Conservation (phyloP, 805 yeast species). For the Hanseniaspora meyeri region DNA sequence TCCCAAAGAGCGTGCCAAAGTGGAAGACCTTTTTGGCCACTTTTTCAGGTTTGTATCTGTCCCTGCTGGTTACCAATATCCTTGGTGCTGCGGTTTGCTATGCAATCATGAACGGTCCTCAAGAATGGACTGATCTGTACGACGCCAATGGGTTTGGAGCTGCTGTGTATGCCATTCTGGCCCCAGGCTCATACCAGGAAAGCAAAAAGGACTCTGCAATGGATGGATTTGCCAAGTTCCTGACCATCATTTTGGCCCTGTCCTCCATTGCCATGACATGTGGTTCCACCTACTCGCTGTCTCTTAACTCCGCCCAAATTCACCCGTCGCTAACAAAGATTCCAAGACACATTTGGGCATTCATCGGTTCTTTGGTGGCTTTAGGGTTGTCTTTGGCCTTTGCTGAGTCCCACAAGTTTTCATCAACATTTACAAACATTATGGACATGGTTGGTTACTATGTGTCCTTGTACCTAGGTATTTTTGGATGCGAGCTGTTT, state of each 20-base stretch:
- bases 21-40: conserved; percentile 52
- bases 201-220: conserved; percentile 31
- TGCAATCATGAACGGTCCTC: conserved; percentile 17
- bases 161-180: conserved; percentile 63
- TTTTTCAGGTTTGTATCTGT: conserved; percentile 48
- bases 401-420: conserved; percentile 42
- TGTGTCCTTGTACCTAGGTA: conserved; percentile 71
- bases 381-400: conserved; percentile 80
- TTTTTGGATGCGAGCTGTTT: conserved; percentile 67
- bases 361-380: conserved; percentile 59
- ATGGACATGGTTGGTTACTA: conserved; percentile 89
- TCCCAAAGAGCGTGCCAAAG: conserved; percentile 52
- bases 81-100: conserved; percentile 66
- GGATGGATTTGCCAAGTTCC: conserved; percentile 83
- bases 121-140: conserved; percentile 37
- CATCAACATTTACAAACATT: conserved; percentile 62
- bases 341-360: conserved; percentile 77
- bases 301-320: conserved; percentile 71
- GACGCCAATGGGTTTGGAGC: conserved; percentile 59
- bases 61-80: conserved; percentile 58
- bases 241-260: conserved; percentile 69
- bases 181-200: conserved; percentile 42
- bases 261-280: conserved; percentile 84
- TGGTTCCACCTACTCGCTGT: conserved; percentile 87
- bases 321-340: conserved; percentile 61